phyloP scores from a whole-genome alignment of 108 stramenopile species.

The Cyclotella kingstonii region DNA sequence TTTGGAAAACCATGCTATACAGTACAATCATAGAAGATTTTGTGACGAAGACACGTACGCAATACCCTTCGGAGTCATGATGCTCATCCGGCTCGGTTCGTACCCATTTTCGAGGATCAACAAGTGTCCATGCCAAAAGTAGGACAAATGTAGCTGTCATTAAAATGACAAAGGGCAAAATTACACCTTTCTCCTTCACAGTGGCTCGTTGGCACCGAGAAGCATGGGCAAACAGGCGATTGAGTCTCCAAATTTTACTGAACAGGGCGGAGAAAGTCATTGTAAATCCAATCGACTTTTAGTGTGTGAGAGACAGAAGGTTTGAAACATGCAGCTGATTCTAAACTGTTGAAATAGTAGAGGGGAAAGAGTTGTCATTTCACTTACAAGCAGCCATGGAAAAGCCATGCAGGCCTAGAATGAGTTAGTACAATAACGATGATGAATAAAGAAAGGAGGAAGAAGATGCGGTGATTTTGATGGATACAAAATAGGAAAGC shows the following conservation, averaged over 20 bases:
- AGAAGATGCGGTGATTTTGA: no score
- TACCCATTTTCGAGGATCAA: conserved; percentile 42
- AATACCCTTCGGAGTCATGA: conserved; percentile 12
- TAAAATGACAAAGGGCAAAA: conserved; percentile 46
- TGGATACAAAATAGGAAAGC: not conserved
- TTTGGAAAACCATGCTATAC: not conserved
- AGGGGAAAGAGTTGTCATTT: no score
- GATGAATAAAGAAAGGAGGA: not conserved
- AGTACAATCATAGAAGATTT: not conserved
- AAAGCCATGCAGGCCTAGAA: conserved; percentile 1
- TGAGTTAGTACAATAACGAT: not conserved
- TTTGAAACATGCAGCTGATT: no score
- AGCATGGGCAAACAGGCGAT: conserved; percentile 9
- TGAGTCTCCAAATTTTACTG: conserved; percentile 61
- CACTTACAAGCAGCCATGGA: conserved; percentile 20
- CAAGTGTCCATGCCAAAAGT: conserved; percentile 48
- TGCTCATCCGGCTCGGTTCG: conserved; percentile 9
- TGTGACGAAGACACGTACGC: not conserved
- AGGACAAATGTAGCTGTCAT: conserved; percentile 37
- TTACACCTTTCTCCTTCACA: conserved; percentile 48
- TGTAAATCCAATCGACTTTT: conserved; percentile 51
- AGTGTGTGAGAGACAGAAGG: not conserved
- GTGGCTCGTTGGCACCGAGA: not conserved
- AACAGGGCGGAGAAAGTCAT: conserved; percentile 50
- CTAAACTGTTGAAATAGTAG: not conserved